A percentile compares a stretch with the other conserved stretches of the same genome.
These are phyloP conservation scores for Lipomyces orientalis DNA, from an alignment of 805 yeast species.

Conservation along the genomic window DNA sequence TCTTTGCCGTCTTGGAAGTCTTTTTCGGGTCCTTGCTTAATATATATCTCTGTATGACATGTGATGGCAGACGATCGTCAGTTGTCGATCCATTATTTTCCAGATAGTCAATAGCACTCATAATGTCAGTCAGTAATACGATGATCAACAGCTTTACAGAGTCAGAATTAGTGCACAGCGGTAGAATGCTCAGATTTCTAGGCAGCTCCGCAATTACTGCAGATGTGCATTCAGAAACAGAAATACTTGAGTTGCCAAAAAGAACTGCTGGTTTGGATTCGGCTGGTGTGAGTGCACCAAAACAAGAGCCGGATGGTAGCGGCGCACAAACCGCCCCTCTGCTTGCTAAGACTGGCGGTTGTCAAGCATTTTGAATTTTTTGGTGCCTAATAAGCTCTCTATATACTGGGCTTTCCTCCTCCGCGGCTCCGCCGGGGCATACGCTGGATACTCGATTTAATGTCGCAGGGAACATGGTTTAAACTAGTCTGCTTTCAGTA, in stretches of 20 bases:
- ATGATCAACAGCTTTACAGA: not conserved
- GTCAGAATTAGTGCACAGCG: not conserved
- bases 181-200: not conserved
- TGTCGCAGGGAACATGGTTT: too few species aligned
- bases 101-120: not conserved
- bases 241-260: not conserved
- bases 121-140: not conserved
- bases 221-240: not conserved
- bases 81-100: not conserved
- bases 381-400: too few species aligned
- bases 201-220: not conserved
- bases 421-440: too few species aligned
- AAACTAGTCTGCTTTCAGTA: too few species aligned
- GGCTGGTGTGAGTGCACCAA: not conserved
- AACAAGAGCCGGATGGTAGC: too few species aligned
- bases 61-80: constrained; percentile 3
- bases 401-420: too few species aligned
- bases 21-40: not conserved
- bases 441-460: too few species aligned
- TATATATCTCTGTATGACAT: not conserved
- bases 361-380: too few species aligned
- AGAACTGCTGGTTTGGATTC: not conserved
- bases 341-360: too few species aligned
- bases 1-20: not conserved
- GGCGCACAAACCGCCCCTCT: too few species aligned